Evolutionary conservation across 176 grass and related monocot genomes (phyloP), one percentile per base, ranked within the genome.

Genomic region (Guadua angustifolia): DNA sequence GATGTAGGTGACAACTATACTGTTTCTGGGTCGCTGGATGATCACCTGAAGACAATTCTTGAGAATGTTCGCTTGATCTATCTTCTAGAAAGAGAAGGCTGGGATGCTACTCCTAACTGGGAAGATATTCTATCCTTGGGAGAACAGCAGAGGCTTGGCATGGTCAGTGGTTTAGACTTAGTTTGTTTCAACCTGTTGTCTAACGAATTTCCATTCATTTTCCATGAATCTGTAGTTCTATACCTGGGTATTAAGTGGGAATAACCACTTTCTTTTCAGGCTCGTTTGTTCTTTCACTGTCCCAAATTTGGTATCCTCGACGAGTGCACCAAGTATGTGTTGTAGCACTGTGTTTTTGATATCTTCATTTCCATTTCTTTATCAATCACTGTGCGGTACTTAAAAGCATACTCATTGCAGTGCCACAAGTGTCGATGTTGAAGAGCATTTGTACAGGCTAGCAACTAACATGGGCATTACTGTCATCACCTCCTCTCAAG

Each of bases 61-160:
- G 93, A 92, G 86, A 88, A 92, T 81, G 91, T 94, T 71, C 85
- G 96, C 21, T 85, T 99, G 86, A 70, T 95, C 22, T 99, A 99
- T 90, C 96, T 95, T 95, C 91, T 99, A 58, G 93, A 99, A 60
- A 93, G 96, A 81, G 96, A 94, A 95, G 91, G 93, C 55, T 99
- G 91, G 96, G 96, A 99, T 91, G 88, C 93, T 78, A 90, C 88
- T 83, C 85, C 91, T 86, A 98, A 95, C 49, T 93, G 95, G 96
- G 96, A 99, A 88, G 96, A 99, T 83, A 87, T 92, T 84, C 84
- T 98, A 13, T 98, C 96, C 39, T 82, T 98, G 89, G 96, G 96
- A 69, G 96, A 98, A 76, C 96, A 98, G 66, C 93, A 99, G 82
- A 90, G 96, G 85, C 91, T 99, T 16, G 96, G 96, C 84, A 99